Evolutionary conservation across 2,329 filamentous ascomycete species (phyloP).

Genomic region (Plectosphaerella cucumerina): DNA sequence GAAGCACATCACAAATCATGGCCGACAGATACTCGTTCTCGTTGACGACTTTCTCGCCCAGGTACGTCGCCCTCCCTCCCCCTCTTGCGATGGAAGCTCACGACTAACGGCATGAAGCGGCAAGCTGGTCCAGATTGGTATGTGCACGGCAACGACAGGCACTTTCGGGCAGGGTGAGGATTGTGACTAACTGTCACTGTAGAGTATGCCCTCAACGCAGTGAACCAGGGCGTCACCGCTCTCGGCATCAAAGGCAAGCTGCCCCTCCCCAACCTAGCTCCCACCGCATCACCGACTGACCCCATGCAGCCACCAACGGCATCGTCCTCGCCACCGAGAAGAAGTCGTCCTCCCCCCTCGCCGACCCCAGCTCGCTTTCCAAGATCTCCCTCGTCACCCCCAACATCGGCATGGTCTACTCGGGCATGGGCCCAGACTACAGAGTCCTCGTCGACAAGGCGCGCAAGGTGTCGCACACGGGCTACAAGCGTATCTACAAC

Average conservation of each 20-base stretch:
- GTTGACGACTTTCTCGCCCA: conserved; percentile 98
- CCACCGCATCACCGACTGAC: conserved; percentile 14
- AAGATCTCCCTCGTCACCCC: conserved; percentile 98
- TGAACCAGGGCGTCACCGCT: conserved; percentile 98
- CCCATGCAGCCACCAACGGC: conserved; percentile 79
- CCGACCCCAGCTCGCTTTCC: conserved; percentile 89
- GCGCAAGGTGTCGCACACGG: conserved; percentile 95
- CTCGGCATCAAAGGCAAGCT: conserved; percentile 91
- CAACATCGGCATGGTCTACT: conserved; percentile 99
- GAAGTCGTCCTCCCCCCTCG: conserved; percentile 96
- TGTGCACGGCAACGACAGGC: conserved; percentile 5
- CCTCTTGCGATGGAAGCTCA: conserved; percentile 9
- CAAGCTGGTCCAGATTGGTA: conserved; percentile 97
- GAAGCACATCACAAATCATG: conserved; percentile 52
- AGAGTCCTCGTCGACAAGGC: conserved; percentile 96
- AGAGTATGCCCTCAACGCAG: conserved; percentile 99
- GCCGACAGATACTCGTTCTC: conserved; percentile 99
- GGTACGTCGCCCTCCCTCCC: conserved; percentile 61
- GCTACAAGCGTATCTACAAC: conserved; percentile 99
- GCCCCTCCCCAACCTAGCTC: background rate
- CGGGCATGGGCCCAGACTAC: conserved; percentile 98
- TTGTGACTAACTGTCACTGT: conserved; percentile 5
- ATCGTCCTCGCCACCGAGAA: conserved; percentile 99
- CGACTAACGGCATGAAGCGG: conserved; percentile 54
- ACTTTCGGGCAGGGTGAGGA: too few species aligned